Conservation (phyloP, 805 yeast genomes). For the Candida adriatica region DNA sequence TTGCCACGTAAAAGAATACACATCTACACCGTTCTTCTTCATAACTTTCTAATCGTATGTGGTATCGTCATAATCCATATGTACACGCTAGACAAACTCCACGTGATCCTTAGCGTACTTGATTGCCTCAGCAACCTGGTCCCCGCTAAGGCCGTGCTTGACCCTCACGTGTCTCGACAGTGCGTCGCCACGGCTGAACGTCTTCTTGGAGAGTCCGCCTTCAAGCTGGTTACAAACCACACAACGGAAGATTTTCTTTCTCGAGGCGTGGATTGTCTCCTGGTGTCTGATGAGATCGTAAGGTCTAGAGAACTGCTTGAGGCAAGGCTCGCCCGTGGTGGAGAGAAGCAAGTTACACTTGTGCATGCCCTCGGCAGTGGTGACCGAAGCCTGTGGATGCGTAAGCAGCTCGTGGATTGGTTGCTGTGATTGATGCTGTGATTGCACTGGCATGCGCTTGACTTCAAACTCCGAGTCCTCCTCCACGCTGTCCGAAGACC, state of each 20-base stretch:
- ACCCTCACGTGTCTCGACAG: slow-evolving; percentile 88
- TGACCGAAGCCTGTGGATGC: background rate
- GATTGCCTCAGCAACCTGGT: slow-evolving; percentile 63
- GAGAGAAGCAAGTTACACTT: slow-evolving; percentile 57
- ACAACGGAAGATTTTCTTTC: slow-evolving; percentile 81
- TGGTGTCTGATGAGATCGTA: slow-evolving; percentile 94
- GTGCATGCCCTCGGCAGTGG: slow-evolving; percentile 23
- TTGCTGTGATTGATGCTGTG: too few species aligned
- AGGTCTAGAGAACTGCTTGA: slow-evolving; percentile 83
- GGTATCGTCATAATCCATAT: too few species aligned
- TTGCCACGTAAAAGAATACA: slow-evolving; percentile 10
- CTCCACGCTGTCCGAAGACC: slow-evolving; percentile 22
- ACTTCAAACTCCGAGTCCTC: slow-evolving; percentile 16
- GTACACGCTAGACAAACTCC: too few species aligned
- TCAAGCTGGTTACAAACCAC: slow-evolving; percentile 48
- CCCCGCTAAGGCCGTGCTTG: slow-evolving; percentile 69
- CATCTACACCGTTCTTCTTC: too few species aligned
- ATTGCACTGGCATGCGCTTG: slow-evolving; percentile 2
- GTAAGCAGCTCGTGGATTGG: slow-evolving; percentile 1
- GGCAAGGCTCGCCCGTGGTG: slow-evolving; percentile 55
- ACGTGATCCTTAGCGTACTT: slow-evolving; percentile 74
- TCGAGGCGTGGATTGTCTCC: slow-evolving; percentile 89
- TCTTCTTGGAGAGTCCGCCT: slow-evolving; percentile 45
- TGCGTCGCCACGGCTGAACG: slow-evolving; percentile 92
- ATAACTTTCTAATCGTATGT: too few species aligned